Base-by-base conservation (phyloP, 129 eudicot species). In the Mikania micrantha region DNA sequence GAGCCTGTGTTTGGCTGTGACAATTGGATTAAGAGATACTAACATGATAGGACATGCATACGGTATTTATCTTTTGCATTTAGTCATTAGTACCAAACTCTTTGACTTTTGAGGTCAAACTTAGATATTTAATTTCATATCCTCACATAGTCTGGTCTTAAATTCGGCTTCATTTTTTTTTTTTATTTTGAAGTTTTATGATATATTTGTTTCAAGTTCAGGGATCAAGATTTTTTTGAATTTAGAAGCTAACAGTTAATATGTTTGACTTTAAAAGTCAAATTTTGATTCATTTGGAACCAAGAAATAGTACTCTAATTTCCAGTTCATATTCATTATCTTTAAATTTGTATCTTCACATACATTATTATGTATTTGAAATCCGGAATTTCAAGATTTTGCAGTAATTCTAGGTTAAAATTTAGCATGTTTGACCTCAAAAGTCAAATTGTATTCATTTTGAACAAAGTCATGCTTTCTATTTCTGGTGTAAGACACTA, bases 1-100 rank as follows among this genome's bases (percentile, higher is more conserved):
- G 80, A 40, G 74, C 69, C 77, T 88, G 32, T 74, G 88, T 67
- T 77, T 88, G 50, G 86, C 91, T 12, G 89, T 88, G n/a, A 85
- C 91, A 0, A 76, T 88, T 44, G 90, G 88, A 34, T 82, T 88
- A 60, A 68, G 83, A 69, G 88, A 88, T 77, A 82, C 88, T 56
- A 85, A 79, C 73, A 70, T 69, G 67, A 77, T 88, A 0, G 85
- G 96, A 10, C 84, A 88, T 77, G 96, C 96, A 16, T 88, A 86
- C 6, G 96, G 96, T 88, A 80, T 66, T 50, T 27, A 70, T 64
- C 56, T 12, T 61, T 53, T 25, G 10, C 17, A 71, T 38, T 48
- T 15, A 56, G 62, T 56, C 38, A 56, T 5, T 10, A 12, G 0
- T 56, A 56, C 9, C 62, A 25, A 12, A 27, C 36, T 3, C 47